Evolutionary conservation across 306 rosid genomes (phyloP), one percentile per base, ranked within the genome.

Genomic region (Cicer chorassanicum): DNA sequence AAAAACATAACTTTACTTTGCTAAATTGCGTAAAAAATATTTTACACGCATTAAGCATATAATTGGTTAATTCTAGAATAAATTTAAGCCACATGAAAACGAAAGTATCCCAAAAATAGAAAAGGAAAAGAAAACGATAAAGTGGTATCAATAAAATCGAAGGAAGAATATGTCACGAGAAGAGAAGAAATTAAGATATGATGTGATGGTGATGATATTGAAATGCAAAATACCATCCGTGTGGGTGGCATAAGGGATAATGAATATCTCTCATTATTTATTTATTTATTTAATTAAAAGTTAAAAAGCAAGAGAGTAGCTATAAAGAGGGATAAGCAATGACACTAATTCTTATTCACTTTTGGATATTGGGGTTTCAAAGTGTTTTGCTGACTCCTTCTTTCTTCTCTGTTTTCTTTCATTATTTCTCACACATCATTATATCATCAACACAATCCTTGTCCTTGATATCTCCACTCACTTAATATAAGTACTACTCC

Each of bases 251-350:
- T 5, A 50, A 7, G n/a, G 54, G 60, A 54, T 54, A 8, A 54
- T 54, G 24, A 54, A 54, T 18, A 16, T 54, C 61, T 54, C 24
- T 2, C 21, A 14, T 50, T 50, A 14, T 46, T 21, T 21, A 21
- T 21, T 21, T 10, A 46, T 12, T 46, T 46, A 48, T 48, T 24
- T 24, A 57, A 21, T 42, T 34, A 60, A 60, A 34, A 34, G 43
- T 60, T 34, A 43, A 60, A 60, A 60, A 60, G 42, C 10, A 6
- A 34, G 6, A 60, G 6, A 60, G 19, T 7, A 7, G 7, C 7
- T 60, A 60, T 60, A 60, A 60, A 60, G 66, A 59, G 65, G 42
- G 66, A 60, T 60, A 60, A 60, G 66, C 66, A 6, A 60, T 60
- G 66, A 34, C 44, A 12, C 66, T 12, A 34, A 34, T 60, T 34